phyloP scores from a whole-genome alignment of 495 filamentous ascomycete species.

The Xylaria scruposa region DNA sequence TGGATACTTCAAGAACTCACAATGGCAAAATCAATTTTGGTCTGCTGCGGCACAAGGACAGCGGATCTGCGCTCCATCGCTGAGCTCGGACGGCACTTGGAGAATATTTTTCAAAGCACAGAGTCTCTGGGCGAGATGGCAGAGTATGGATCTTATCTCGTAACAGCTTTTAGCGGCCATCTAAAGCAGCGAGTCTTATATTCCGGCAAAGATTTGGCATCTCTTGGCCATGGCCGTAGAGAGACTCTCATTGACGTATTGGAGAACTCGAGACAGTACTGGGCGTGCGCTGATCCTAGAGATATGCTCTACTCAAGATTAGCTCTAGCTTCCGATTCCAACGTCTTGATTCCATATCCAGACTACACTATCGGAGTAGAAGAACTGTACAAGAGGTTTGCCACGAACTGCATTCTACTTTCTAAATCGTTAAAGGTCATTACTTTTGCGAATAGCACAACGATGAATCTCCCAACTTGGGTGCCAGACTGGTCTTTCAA shows the following conservation, averaged over 20 bases:
- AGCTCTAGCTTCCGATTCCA: neutral
- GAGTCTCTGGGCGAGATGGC: neutral
- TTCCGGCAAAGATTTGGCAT: neutral
- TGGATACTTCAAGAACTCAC: neutral
- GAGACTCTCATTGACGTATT: neutral
- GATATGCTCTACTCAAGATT: constrained; percentile 1
- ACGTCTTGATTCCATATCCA: neutral
- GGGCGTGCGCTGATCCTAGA: neutral
- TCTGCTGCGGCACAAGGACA: neutral
- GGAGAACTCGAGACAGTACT: neutral
- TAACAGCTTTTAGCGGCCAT: neutral
- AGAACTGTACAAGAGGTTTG: neutral
- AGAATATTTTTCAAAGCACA: neutral
- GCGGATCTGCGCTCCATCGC: neutral
- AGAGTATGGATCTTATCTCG: neutral
- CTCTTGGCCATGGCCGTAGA: neutral
- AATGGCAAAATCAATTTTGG: neutral
- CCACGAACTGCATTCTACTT: neutral
- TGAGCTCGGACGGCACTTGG: neutral
- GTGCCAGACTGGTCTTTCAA: constrained; percentile 10
- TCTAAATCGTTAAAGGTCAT: neutral
- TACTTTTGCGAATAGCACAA: neutral
- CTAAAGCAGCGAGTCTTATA: neutral
- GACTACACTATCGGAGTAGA: neutral
- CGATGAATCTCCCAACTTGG: neutral